Evolutionary conservation across 495 filamentous ascomycete genomes (phyloP).

Genomic region (Eremomyces bilateralis): DNA sequence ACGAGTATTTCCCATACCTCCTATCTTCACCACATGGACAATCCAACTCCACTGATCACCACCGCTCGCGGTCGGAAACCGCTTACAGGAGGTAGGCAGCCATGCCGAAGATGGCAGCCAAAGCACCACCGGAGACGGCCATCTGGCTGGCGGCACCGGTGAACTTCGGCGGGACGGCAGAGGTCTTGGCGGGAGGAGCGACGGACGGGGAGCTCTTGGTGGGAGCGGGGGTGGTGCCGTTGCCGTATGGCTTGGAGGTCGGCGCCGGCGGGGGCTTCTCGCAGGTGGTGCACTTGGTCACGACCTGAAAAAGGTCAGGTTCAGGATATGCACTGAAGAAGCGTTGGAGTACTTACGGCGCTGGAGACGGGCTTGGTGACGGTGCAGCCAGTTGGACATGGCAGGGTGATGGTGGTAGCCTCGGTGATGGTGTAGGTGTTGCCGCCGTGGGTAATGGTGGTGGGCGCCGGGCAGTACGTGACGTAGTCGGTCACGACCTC

Average conservation of each 20-base stretch:
- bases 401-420: conserved; percentile 37
- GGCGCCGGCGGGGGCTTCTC: conserved; percentile 1
- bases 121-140: conserved; percentile 42
- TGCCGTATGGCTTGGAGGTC: conserved; percentile 7
- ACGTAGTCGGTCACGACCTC: no score
- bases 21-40: no score
- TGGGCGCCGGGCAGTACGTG: conserved; percentile 20
- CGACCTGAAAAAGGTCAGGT: conserved; percentile 1
- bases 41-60: background rate
- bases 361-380: conserved; percentile 1
- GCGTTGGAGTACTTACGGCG: no score
- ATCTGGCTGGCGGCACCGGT: conserved; percentile 23
- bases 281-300: conserved; percentile 2
- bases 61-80: no score
- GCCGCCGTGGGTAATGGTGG: conserved; percentile 60
- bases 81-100: conserved; percentile 59
- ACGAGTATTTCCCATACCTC: no score
- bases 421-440: conserved; percentile 60
- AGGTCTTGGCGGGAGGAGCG: conserved; percentile 9
- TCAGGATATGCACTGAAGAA: no score
- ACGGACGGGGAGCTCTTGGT: conserved; percentile 14
- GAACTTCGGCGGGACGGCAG: conserved; percentile 25
- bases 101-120: conserved; percentile 36
- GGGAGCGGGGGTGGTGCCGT: conserved; percentile 15
- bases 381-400: background rate